These are phyloP conservation scores for Juglanconis sp. DNA, from an alignment of 2,329 filamentous ascomycete species.

Conservation along the genomic window DNA sequence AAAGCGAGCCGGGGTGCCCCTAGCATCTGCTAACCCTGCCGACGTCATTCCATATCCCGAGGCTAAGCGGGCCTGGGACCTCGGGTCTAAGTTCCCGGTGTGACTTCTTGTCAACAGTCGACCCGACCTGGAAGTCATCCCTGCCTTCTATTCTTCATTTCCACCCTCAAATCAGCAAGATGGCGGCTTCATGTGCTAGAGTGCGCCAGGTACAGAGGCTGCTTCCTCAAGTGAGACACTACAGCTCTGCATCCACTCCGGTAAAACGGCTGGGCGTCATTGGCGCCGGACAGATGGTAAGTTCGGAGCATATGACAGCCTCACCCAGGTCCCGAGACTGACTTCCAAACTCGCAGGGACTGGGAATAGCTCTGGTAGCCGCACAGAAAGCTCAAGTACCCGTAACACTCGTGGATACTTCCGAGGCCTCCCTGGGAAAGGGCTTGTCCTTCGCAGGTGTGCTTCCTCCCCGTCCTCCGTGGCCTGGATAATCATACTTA, in stretches of 20 bases:
- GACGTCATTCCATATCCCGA: neutral
- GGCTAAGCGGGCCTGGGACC: slow-evolving; percentile 5
- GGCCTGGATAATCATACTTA: slow-evolving; percentile 1
- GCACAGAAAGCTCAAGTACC: slow-evolving; percentile 79
- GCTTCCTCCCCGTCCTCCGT: slow-evolving; percentile 21
- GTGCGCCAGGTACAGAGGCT: slow-evolving; percentile 34
- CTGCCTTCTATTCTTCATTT: neutral
- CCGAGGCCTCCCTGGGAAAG: slow-evolving; percentile 81
- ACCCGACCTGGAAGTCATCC: neutral
- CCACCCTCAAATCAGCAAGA: slow-evolving; percentile 21
- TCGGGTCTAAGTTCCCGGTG: neutral
- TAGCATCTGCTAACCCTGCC: slow-evolving; percentile 2
- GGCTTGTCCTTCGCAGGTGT: slow-evolving; percentile 83
- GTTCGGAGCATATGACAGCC: slow-evolving; percentile 37
- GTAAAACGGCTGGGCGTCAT: slow-evolving; percentile 88
- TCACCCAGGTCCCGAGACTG: slow-evolving; percentile 11
- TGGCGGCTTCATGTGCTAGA: slow-evolving; percentile 39
- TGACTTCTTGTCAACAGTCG: slow-evolving; percentile 15
- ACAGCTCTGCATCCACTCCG: slow-evolving; percentile 70
- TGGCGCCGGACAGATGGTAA: slow-evolving; percentile 93
- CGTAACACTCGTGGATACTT: slow-evolving; percentile 82
- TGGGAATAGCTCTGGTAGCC: slow-evolving; percentile 93
- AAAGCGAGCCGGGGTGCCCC: neutral
- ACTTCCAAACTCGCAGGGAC: slow-evolving; percentile 57
- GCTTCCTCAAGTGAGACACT: slow-evolving; percentile 50